These are phyloP conservation scores for Ogataea thermomethanolica DNA, from an alignment of 805 yeast species.

Conservation along the genomic window DNA sequence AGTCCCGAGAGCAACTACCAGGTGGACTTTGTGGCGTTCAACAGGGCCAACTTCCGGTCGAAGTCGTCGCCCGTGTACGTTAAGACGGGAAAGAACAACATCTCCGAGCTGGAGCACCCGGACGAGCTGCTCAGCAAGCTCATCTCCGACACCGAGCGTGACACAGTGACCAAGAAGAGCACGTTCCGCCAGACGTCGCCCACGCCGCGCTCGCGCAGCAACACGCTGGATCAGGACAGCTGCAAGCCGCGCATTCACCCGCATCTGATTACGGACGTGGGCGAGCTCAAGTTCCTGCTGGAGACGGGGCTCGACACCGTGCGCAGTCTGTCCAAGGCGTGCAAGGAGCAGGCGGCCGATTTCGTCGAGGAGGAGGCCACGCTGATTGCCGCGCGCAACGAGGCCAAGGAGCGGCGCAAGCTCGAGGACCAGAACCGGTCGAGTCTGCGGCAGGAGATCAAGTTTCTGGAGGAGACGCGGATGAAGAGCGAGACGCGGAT, in stretches of 20 bases:
- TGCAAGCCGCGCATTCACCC: conserved; percentile 21
- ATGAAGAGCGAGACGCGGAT: conserved; percentile 35
- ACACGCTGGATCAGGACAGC: conserved; percentile 30
- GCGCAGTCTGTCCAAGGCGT: conserved; percentile 33
- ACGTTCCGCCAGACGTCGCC: conserved; percentile 28
- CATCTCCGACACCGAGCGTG: conserved; percentile 33
- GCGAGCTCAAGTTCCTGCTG: conserved; percentile 39
- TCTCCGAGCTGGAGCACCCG: conserved; percentile 36
- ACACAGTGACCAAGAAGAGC: conserved; percentile 28
- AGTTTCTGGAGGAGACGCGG: conserved; percentile 40
- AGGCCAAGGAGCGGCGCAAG: conserved; percentile 38
- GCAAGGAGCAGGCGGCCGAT: conserved; percentile 32
- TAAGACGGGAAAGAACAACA: conserved; percentile 33
- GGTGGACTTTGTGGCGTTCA: conserved; percentile 42
- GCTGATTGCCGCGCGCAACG: conserved; percentile 34
- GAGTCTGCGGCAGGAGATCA: conserved; percentile 39
- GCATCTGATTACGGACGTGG: conserved; percentile 37
- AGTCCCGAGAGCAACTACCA: conserved; percentile 38
- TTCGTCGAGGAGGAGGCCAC: conserved; percentile 37
- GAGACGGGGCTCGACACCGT: conserved; percentile 43
- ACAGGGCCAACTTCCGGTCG: conserved; percentile 38
- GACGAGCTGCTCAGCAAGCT: conserved; percentile 35
- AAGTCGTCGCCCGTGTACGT: conserved; percentile 40
- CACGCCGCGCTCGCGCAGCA: conserved; percentile 31
- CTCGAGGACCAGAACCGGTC: conserved; percentile 40